Percentiles rank a stretch among this genome's conserved stretches.
Evolutionary conservation across 805 yeast species (phyloP).

Genomic region (Trichomonascus vanleenenianus): DNA sequence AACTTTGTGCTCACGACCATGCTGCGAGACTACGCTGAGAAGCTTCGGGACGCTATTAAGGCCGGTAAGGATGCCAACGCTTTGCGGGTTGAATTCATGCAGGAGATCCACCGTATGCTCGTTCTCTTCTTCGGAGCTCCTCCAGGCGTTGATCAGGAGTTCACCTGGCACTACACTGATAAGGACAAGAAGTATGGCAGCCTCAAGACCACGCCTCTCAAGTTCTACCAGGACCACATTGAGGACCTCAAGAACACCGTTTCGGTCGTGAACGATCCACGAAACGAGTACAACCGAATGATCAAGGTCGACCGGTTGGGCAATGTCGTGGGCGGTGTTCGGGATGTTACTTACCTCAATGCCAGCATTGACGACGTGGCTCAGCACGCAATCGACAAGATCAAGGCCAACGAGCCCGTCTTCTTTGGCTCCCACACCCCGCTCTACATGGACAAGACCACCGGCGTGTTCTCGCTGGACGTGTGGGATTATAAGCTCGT

Average conservation of each 20-base stretch:
- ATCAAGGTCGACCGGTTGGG: slow-evolving; percentile 69
- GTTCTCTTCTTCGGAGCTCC: slow-evolving; percentile 71
- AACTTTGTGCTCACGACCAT: slow-evolving; percentile 59
- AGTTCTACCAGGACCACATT: slow-evolving; percentile 52
- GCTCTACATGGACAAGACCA: slow-evolving; percentile 51
- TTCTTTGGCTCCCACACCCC: slow-evolving; percentile 92
- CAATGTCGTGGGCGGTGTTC: slow-evolving; percentile 57
- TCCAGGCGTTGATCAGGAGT: slow-evolving; percentile 59
- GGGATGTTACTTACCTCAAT: slow-evolving; percentile 64
- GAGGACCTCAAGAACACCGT: slow-evolving; percentile 45
- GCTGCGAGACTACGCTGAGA: slow-evolving; percentile 71
- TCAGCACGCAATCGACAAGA: slow-evolving; percentile 54
- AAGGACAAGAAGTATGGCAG: slow-evolving; percentile 53
- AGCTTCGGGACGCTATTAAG: slow-evolving; percentile 46
- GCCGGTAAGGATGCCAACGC: slow-evolving; percentile 29
- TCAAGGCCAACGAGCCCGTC: slow-evolving; percentile 67
- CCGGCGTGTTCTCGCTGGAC: slow-evolving; percentile 67
- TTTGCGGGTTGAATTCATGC: slow-evolving; percentile 42
- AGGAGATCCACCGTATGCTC: slow-evolving; percentile 57
- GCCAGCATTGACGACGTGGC: slow-evolving; percentile 52
- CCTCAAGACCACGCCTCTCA: slow-evolving; percentile 51
- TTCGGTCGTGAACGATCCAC: slow-evolving; percentile 75
- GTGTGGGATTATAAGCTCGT: slow-evolving; percentile 59
- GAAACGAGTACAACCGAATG: slow-evolving; percentile 57
- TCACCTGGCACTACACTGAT: slow-evolving; percentile 69